Percentiles rank a stretch among this genome's conserved stretches.
Conservation (phyloP, 2,329 filamentous ascomycete genomes). For the Aschersonia sp. region DNA sequence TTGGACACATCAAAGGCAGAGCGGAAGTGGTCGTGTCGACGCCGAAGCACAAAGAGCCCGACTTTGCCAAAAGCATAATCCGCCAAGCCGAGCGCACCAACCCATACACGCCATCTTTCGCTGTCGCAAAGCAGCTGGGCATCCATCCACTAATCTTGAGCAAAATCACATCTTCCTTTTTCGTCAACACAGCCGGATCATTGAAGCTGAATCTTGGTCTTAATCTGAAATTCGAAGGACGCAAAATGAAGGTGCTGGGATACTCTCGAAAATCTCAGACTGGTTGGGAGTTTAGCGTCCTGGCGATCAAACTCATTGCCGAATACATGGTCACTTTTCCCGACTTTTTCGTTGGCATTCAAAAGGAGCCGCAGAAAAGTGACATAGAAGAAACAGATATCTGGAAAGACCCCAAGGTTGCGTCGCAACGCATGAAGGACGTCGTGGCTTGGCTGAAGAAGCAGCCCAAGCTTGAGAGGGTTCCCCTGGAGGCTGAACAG, state of each 20-base stretch:
- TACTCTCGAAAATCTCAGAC: constrained; percentile 77
- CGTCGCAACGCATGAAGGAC: constrained; percentile 75
- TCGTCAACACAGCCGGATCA: constrained; percentile 62
- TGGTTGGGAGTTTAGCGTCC: constrained; percentile 91
- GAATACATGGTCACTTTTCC: constrained; percentile 92
- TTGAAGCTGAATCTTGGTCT: constrained; percentile 80
- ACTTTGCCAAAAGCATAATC: constrained; percentile 69
- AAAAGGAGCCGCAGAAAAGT: constrained; percentile 71
- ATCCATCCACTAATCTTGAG: constrained; percentile 80
- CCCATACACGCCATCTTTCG: constrained; percentile 73
- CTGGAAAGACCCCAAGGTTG: constrained; percentile 58
- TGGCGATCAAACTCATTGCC: constrained; percentile 65
- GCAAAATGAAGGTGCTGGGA: constrained; percentile 88
- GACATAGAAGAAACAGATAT: constrained; percentile 76
- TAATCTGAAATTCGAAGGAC: constrained; percentile 92
- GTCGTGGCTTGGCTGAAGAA: constrained; percentile 88
- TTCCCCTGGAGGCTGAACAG: constrained; percentile 93
- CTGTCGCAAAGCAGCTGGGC: constrained; percentile 69
- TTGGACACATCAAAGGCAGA: constrained; percentile 58
- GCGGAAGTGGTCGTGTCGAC: constrained; percentile 66
- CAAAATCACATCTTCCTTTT: constrained; percentile 92
- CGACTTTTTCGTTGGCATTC: constrained; percentile 83
- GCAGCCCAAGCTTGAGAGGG: constrained; percentile 81
- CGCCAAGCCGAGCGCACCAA: constrained; percentile 51
- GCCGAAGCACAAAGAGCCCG: constrained; percentile 57